These are phyloP conservation scores for Sclerotinia borealis DNA, from an alignment of 2,329 filamentous ascomycete genomes.

Conservation along the genomic window DNA sequence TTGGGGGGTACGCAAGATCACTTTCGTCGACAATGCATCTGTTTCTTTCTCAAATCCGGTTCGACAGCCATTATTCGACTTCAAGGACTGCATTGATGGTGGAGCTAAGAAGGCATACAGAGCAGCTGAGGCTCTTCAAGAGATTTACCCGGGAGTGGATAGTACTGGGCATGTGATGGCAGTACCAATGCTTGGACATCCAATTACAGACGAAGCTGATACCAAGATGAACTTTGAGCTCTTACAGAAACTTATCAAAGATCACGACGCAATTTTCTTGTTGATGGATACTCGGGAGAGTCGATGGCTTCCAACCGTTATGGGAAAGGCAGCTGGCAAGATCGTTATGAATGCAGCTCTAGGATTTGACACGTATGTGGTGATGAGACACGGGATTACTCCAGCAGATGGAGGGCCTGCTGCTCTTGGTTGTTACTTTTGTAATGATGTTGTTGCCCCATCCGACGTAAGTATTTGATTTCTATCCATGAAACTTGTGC, in stretches of 20 bases:
- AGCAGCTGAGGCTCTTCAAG: slow-evolving; percentile 71
- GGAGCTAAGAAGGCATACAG: slow-evolving; percentile 76
- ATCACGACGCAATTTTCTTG: slow-evolving; percentile 91
- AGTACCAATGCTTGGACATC: slow-evolving; percentile 94
- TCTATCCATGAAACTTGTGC: neutral
- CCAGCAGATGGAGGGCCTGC: slow-evolving; percentile 49
- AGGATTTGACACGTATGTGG: slow-evolving; percentile 93
- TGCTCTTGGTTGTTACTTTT: slow-evolving; percentile 92
- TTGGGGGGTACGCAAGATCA: slow-evolving; percentile 93
- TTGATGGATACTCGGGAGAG: slow-evolving; percentile 95
- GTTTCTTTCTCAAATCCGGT: slow-evolving; percentile 98
- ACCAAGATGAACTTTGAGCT: slow-evolving; percentile 69
- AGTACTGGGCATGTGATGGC: slow-evolving; percentile 73
- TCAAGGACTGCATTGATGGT: slow-evolving; percentile 80
- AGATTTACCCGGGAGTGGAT: slow-evolving; percentile 88
- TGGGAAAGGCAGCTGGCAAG: slow-evolving; percentile 88
- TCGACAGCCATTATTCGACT: slow-evolving; percentile 85
- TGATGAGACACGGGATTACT: slow-evolving; percentile 87
- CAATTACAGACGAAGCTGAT: slow-evolving; percentile 65
- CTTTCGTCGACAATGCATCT: slow-evolving; percentile 86
- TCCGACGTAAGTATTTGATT: slow-evolving; percentile 63
- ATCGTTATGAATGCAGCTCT: slow-evolving; percentile 95
- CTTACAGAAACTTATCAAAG: slow-evolving; percentile 67
- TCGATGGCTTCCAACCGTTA: slow-evolving; percentile 90
- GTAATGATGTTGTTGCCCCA: slow-evolving; percentile 93